These are phyloP conservation scores for Castanospermum australe DNA, from an alignment of 306 rosid species.

Conservation along the genomic window DNA sequence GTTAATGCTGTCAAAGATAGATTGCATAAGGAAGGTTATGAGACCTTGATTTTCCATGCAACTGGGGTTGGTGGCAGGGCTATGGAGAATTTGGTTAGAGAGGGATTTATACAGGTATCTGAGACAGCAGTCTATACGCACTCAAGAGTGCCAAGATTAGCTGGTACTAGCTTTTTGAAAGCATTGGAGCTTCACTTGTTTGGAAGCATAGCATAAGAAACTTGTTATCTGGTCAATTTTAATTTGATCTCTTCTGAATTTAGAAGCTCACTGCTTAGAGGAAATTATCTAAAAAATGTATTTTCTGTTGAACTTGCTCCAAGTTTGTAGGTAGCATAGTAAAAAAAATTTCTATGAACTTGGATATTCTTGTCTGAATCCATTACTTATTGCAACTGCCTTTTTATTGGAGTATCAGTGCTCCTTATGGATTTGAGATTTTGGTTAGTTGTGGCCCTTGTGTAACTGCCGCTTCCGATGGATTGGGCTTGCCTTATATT, in stretches of 20 bases:
- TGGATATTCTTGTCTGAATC: background rate
- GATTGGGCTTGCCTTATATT: background rate
- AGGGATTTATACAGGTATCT: conserved; percentile 84
- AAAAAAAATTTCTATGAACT: background rate
- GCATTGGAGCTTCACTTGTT: conserved; percentile 5
- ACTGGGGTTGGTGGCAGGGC: conserved; percentile 97
- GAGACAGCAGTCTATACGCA: background rate
- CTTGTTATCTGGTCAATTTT: background rate
- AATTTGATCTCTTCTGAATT: background rate
- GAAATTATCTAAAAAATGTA: background rate
- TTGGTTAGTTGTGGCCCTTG: conserved; percentile 9
- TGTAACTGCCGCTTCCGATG: background rate
- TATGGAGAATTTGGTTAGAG: conserved; percentile 89
- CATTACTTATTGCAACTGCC: background rate
- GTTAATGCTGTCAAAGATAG: conserved; percentile 67
- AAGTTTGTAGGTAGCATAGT: background rate
- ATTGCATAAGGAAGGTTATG: conserved; percentile 73
- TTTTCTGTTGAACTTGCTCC: background rate
- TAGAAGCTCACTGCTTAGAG: background rate
- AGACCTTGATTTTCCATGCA: conserved; percentile 85
- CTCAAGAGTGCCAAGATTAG: background rate
- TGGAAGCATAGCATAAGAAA: background rate
- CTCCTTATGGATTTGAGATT: background rate
- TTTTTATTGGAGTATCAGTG: background rate
- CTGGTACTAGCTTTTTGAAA: conserved; percentile 3